These are phyloP conservation scores for Cornus kousa DNA, from an alignment of 148 eudicot genomes.

Conservation along the genomic window DNA sequence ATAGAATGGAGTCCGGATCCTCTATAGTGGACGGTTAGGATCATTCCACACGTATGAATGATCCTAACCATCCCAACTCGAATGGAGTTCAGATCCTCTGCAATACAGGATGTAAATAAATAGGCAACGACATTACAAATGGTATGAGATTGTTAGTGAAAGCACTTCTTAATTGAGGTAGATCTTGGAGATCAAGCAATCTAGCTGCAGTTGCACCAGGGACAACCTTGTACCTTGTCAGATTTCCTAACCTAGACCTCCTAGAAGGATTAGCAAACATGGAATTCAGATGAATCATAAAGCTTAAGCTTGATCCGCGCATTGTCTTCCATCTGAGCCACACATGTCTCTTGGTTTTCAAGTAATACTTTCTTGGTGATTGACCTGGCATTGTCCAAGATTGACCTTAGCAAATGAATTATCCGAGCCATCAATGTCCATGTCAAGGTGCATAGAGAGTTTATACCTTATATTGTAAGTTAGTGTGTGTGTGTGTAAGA, in stretches of 20 bases:
- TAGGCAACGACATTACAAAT: neutral
- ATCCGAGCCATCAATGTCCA: no score
- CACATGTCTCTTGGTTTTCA: slow-evolving; percentile 22
- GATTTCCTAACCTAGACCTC: slow-evolving; percentile 29
- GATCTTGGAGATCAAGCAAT: slow-evolving; percentile 29
- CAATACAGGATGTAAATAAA: no score
- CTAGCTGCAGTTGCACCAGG: slow-evolving; percentile 36
- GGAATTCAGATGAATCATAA: slow-evolving; percentile 34
- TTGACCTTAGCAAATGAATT: slow-evolving; percentile 34
- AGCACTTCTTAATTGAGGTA: slow-evolving; percentile 30
- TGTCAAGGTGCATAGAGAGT: no score
- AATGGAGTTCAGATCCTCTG: no score
- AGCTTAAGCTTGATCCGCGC: slow-evolving; percentile 28
- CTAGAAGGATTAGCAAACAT: slow-evolving; percentile 26
- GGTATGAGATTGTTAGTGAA: slow-evolving; percentile 28
- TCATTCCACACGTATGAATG: no score
- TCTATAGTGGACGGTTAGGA: no score
- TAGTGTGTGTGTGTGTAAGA: no score
- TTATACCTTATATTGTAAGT: no score
- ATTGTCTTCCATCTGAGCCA: slow-evolving; percentile 33
- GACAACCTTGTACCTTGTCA: slow-evolving; percentile 29
- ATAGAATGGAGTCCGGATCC: no score
- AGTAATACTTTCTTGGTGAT: slow-evolving; percentile 26
- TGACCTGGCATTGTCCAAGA: slow-evolving; percentile 18
- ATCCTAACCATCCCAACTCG: no score